Evolutionary conservation across 2,329 filamentous ascomycete genomes (phyloP), one percentile per base, ranked within the genome.

Genomic region (Colletotrichum sp.): DNA sequence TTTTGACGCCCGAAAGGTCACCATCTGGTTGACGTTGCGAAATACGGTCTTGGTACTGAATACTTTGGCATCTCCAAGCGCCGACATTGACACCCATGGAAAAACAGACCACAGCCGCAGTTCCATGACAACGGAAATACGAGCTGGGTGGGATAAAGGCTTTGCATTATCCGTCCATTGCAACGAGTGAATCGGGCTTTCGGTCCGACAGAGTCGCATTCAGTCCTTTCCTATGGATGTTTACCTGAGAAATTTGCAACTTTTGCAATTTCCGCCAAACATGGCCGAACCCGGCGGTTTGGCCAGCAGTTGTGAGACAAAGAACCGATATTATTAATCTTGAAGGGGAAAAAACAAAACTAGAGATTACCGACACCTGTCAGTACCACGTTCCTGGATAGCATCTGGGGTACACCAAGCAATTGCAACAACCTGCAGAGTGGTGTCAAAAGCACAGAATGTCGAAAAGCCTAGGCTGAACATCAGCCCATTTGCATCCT

Each of bases 401-500:
- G 8, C 24, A 43, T 31, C 24, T 58, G 31, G 54, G 59, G 67
- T 36, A 31, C 47, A 58, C 59, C 36, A 70, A 66, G 54, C 24
- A 38, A n/a, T n/a, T n/a, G 24, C 59, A 62, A 15, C 33, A 38
- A 16, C 12, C 8, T 27, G 59, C 24, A 21, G 31, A 43, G 43
- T 57, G 61, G 43, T 38, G 54, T 36, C 51, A 51, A 43, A 66
- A 55, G n/a, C n/a, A 51, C 11, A 51, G 43, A 51, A 47, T 47
- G 13, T 12, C 36, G 66, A 59, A 43, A 9, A 16, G 55, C 34
- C 29, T 27, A 51, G 51, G 18, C 66, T 13, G 15, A 38, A 57
- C 43, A 51, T 73, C 71, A 71, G 43, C 38, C 62, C 71, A 73
- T 62, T 62, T 24, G 43, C 68, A 66, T 71, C 68, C 29, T 70